Evolutionary conservation across 1,284 basidiomycete genomes (phyloP).

Genomic region (Psilocybe mexicana): DNA sequence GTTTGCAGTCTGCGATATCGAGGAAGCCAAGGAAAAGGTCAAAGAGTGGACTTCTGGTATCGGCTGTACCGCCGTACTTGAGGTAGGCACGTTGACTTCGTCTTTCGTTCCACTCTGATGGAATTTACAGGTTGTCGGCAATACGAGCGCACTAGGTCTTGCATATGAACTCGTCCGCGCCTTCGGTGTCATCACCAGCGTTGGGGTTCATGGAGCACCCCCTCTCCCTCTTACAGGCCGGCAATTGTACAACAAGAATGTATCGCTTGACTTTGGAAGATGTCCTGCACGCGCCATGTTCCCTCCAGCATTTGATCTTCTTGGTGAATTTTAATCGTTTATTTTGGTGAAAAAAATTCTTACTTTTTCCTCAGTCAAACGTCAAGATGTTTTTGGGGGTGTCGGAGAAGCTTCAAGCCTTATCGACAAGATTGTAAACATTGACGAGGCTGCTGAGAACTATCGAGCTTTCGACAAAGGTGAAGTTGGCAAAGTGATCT

Average conservation of each 20-base stretch:
- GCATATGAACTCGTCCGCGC: constrained; percentile 78
- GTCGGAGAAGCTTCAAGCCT: constrained; percentile 60
- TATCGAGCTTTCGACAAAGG: constrained; percentile 72
- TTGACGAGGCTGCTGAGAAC: constrained; percentile 54
- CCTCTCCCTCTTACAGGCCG: constrained; percentile 61
- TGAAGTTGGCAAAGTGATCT: constrained; percentile 70
- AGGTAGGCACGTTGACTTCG: constrained; percentile 41
- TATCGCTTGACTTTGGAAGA: constrained; percentile 80
- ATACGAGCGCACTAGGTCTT: constrained; percentile 67
- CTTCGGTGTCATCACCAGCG: constrained; percentile 79
- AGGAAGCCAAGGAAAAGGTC: constrained; percentile 51
- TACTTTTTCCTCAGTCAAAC: constrained; percentile 38
- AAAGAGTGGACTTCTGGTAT: constrained; percentile 51
- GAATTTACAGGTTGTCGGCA: constrained; percentile 72
- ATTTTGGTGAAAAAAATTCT: neutral
- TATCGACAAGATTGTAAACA: constrained; percentile 61
- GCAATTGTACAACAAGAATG: constrained; percentile 81
- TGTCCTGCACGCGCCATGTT: constrained; percentile 86
- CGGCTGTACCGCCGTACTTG: constrained; percentile 67
- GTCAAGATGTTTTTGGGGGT: constrained; percentile 68
- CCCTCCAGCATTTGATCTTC: constrained; percentile 68
- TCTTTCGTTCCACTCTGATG: neutral
- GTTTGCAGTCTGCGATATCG: constrained; percentile 51
- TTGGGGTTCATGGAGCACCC: constrained; percentile 69
- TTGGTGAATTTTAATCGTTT: constrained; percentile 38